phyloP scores from a whole-genome alignment of 257 asterid genomes.

The Lavandula angustifolia region DNA sequence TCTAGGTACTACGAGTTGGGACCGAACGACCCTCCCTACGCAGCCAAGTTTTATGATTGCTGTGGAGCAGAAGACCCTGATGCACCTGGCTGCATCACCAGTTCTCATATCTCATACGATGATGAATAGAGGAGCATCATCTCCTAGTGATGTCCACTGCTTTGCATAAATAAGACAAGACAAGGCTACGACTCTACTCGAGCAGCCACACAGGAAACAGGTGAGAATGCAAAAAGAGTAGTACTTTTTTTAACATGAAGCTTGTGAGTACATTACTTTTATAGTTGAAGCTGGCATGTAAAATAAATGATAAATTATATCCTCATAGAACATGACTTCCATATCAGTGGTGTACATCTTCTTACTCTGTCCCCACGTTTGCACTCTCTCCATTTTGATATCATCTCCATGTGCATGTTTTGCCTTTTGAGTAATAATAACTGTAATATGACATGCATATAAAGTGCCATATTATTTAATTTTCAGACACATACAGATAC shows the following conservation, averaged over 20 bases:
- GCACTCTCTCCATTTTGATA: constrained; percentile 26
- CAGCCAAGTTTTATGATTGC: constrained; percentile 93
- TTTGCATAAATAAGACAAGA: neutral
- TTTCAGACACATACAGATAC: no score
- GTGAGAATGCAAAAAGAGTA: constrained; percentile 17
- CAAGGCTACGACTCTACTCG: neutral
- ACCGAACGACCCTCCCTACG: constrained; percentile 86
- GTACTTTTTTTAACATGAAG: constrained; percentile 12
- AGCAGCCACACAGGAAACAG: neutral
- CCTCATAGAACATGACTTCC: constrained; percentile 26
- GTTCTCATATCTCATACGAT: constrained; percentile 71
- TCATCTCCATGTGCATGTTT: constrained; percentile 33
- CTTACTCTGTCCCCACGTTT: constrained; percentile 34
- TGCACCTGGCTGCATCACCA: constrained; percentile 78
- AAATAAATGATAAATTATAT: neutral
- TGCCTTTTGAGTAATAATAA: neutral
- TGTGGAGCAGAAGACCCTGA: constrained; percentile 84
- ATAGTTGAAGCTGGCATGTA: constrained; percentile 30
- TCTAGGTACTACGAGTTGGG: constrained; percentile 85
- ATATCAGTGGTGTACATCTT: constrained; percentile 20
- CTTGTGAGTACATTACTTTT: constrained; percentile 33
- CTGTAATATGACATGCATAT: no score
- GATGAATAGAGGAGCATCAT: constrained; percentile 44
- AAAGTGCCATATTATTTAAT: no score
- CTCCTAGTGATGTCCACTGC: neutral